phyloP scores from a whole-genome alignment of 1,284 basidiomycete species.

The Albatrellus sp. region DNA sequence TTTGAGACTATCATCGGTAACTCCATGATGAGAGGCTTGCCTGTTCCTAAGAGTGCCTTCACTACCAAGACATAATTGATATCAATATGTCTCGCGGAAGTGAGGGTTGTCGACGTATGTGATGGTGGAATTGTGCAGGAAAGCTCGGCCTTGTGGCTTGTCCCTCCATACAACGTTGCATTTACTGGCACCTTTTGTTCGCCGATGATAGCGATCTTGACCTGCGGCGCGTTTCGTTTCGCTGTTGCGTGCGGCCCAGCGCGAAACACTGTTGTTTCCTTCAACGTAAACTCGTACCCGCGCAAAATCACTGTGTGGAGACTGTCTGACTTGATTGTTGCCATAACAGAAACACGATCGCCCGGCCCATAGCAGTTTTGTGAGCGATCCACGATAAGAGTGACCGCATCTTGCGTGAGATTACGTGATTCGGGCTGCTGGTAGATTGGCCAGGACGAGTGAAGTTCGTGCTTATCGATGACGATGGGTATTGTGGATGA shows the following conservation, averaged over 20 bases:
- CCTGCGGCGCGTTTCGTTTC: constrained; percentile 47
- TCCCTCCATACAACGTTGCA: constrained; percentile 57
- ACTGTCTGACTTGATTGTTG: constrained; percentile 59
- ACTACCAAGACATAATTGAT: constrained; percentile 68
- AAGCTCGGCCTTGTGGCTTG: constrained; percentile 58
- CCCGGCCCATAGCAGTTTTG: constrained; percentile 74
- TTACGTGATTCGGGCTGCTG: constrained; percentile 65
- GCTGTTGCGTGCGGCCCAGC: constrained; percentile 38
- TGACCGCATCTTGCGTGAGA: constrained; percentile 52
- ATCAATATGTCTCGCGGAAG: constrained; percentile 68
- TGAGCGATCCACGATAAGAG: constrained; percentile 61
- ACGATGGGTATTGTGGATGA: constrained; percentile 54
- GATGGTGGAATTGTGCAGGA: constrained; percentile 54
- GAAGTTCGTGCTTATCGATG: constrained; percentile 83
- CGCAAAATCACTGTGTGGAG: constrained; percentile 53
- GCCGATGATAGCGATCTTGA: constrained; percentile 37
- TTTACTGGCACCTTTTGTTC: constrained; percentile 63
- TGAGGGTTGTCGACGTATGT: constrained; percentile 66
- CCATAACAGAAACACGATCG: constrained; percentile 63
- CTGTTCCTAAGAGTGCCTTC: constrained; percentile 63
- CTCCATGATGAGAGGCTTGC: constrained; percentile 53
- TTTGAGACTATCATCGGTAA: constrained; percentile 71
- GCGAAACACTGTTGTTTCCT: constrained; percentile 61
- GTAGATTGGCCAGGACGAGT: constrained; percentile 84
- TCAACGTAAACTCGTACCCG: constrained; percentile 69